phyloP scores from a whole-genome alignment of 805 yeast species.

The Cyberlindnera subsufficiens region DNA sequence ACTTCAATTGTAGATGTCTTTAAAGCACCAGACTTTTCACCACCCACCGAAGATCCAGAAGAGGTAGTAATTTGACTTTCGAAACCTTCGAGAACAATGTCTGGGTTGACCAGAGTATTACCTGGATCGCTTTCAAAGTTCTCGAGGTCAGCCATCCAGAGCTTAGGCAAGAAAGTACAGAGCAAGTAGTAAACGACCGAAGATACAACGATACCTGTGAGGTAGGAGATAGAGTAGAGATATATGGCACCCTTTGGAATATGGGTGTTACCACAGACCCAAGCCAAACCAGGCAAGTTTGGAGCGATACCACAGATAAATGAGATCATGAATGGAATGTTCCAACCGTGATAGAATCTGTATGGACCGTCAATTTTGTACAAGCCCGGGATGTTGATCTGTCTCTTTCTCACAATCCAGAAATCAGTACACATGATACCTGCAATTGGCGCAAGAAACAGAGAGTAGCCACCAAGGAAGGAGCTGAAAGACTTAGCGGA shows the following conservation, averaged over 20 bases:
- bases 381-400: conserved; percentile 53
- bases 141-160: conserved; percentile 21
- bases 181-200: conserved; percentile 41
- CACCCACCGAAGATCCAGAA: conserved; percentile 1
- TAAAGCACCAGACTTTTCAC: not conserved
- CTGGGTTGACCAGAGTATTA: conserved; percentile 14
- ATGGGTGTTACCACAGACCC: conserved; percentile 51
- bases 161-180: conserved; percentile 37
- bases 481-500: conserved; percentile 63
- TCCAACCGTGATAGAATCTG: conserved; percentile 63
- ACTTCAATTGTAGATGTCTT: too few relatives aligned
- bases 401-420: conserved; percentile 66
- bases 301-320: conserved; percentile 36
- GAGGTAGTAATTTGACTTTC: conserved; percentile 6
- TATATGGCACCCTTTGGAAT: conserved; percentile 74
- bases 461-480: conserved; percentile 70
- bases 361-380: conserved; percentile 40
- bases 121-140: conserved; percentile 17
- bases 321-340: conserved; percentile 77
- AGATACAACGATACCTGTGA: conserved; percentile 56
- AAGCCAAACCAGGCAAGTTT: conserved; percentile 32
- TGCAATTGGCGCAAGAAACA: conserved; percentile 73
- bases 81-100: conserved; percentile 11
- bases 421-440: conserved; percentile 58
- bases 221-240: conserved; percentile 43